These are phyloP conservation scores for Trichoderma guizhouense DNA, from an alignment of 2,329 filamentous ascomycete species.

Conservation along the genomic window DNA sequence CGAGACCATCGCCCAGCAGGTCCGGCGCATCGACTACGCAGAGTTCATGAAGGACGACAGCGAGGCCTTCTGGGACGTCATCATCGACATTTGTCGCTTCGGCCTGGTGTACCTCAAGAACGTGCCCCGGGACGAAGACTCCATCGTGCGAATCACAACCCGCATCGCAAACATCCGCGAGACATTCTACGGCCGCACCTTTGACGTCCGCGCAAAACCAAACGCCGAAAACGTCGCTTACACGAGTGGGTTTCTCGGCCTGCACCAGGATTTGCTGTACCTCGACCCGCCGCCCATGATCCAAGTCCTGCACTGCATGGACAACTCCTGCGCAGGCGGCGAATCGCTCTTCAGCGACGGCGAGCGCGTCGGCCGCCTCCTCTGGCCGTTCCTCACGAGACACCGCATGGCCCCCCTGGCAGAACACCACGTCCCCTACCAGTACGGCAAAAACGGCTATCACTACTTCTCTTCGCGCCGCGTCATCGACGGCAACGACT, in stretches of 20 bases:
- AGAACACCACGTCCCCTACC: conserved; percentile 51
- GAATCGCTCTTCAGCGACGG: conserved; percentile 84
- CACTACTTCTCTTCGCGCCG: conserved; percentile 59
- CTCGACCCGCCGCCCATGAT: conserved; percentile 73
- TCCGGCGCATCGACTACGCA: conserved; percentile 62
- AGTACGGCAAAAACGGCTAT: conserved; percentile 65
- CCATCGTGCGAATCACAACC: conserved; percentile 65
- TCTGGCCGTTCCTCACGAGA: conserved; percentile 26
- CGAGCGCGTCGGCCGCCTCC: conserved; percentile 53
- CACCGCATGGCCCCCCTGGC: conserved; percentile 21
- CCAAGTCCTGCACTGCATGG: conserved; percentile 85
- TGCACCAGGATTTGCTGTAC: conserved; percentile 94
- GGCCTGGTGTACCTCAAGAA: conserved; percentile 75
- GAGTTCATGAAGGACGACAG: conserved; percentile 65
- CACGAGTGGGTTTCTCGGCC: conserved; percentile 74
- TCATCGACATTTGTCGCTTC: conserved; percentile 59
- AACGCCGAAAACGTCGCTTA: conserved; percentile 90
- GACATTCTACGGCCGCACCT: conserved; percentile 88
- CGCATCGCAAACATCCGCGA: conserved; percentile 76
- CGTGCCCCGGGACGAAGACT: conserved; percentile 64
- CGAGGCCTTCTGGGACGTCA: conserved; percentile 54
- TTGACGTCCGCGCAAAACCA: conserved; percentile 81
- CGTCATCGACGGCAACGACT: conserved; percentile 43
- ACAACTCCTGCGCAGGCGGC: conserved; percentile 75
- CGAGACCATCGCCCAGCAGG: conserved; percentile 35